These are phyloP conservation scores for Gossypium trilobum DNA, from an alignment of 441 rosid species.

Conservation along the genomic window DNA sequence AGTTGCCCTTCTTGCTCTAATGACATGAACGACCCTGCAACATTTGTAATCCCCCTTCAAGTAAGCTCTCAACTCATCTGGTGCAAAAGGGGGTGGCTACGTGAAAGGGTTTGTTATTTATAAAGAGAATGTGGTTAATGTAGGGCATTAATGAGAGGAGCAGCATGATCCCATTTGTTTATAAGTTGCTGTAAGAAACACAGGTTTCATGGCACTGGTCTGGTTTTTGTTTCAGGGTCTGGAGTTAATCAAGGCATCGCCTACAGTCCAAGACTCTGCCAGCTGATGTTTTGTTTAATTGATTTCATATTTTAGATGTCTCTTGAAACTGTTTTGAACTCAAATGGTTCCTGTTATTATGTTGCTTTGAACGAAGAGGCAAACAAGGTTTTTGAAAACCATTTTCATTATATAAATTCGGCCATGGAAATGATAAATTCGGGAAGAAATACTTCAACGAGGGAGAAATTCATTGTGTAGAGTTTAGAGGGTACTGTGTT, in stretches of 20 bases:
- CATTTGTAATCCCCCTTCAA: background rate
- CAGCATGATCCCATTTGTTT: background rate
- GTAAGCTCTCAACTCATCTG: background rate
- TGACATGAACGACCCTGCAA: background rate
- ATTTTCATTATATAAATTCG: background rate
- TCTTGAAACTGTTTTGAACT: background rate
- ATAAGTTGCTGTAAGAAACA: background rate
- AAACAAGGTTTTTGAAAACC: background rate
- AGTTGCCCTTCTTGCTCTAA: background rate
- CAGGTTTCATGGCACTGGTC: background rate
- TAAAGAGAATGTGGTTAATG: background rate
- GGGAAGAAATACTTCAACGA: background rate
- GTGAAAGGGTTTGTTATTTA: conserved; percentile 18
- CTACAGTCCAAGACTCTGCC: conserved; percentile 7
- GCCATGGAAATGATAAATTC: background rate
- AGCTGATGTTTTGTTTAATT: conserved; percentile 1
- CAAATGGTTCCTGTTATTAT: background rate
- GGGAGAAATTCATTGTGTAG: background rate
- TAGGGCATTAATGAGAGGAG: background rate
- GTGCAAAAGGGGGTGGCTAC: conserved; percentile 8
- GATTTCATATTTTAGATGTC: background rate
- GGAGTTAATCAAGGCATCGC: conserved; percentile 3
- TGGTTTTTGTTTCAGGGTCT: background rate
- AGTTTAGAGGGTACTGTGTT: background rate
- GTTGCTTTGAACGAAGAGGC: background rate